Conservation (phyloP, 495 filamentous ascomycete species). For the Friedmanniomyces simplex region DNA sequence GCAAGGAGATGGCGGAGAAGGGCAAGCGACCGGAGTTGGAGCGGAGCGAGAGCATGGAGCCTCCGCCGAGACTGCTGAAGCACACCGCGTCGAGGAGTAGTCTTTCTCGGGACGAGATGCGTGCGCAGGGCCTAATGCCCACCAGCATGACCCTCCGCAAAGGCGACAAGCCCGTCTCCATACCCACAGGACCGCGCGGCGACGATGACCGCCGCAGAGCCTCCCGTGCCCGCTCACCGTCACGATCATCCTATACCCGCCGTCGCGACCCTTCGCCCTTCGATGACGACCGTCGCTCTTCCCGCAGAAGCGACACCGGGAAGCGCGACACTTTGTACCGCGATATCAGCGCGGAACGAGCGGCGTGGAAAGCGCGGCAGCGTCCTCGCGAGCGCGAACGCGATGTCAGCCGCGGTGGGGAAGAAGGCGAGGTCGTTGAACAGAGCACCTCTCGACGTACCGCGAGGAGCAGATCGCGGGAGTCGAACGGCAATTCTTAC, state of each 20-base stretch:
- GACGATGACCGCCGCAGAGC: slow-evolving; percentile 10
- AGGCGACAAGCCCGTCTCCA: slow-evolving; percentile 10
- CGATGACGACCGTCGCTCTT: slow-evolving; percentile 22
- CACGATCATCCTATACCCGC: background rate
- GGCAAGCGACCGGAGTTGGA: slow-evolving; percentile 50
- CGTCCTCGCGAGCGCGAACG: background rate
- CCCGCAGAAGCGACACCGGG: background rate
- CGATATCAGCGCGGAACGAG: slow-evolving; percentile 19
- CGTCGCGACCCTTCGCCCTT: slow-evolving; percentile 3
- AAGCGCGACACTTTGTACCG: slow-evolving; percentile 8
- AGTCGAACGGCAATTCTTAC: slow-evolving; percentile 1
- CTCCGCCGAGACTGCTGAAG: slow-evolving; percentile 27
- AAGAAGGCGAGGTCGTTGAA: slow-evolving; percentile 20
- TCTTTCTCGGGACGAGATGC: slow-evolving; percentile 27
- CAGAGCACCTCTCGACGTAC: background rate
- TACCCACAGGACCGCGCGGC: slow-evolving; percentile 1
- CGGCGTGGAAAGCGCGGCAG: slow-evolving; percentile 17
- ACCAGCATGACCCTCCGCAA: slow-evolving; percentile 16
- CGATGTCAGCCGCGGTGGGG: background rate
- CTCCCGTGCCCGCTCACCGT: slow-evolving; percentile 1
- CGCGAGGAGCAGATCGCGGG: slow-evolving; percentile 8
- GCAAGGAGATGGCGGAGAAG: slow-evolving; percentile 51
- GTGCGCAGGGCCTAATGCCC: slow-evolving; percentile 22
- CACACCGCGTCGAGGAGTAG: slow-evolving; percentile 29
- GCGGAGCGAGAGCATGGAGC: slow-evolving; percentile 37